These are phyloP conservation scores for Papilionanthe hybrid DNA, from an alignment of 116 monocot species.

Conservation along the genomic window DNA sequence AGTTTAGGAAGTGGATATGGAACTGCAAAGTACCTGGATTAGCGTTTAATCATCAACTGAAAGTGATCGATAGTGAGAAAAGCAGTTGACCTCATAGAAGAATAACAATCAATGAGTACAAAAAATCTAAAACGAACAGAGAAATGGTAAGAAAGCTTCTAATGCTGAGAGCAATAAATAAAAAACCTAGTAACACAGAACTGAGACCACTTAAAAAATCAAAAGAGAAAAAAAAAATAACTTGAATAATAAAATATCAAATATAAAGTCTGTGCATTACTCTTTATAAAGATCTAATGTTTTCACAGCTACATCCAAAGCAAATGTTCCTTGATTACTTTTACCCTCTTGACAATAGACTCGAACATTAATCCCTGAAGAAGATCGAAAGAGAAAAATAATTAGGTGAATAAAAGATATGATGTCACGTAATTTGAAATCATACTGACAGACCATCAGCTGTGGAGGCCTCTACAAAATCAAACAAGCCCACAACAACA, in stretches of 20 bases:
- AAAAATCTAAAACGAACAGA: background rate
- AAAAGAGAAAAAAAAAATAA: background rate
- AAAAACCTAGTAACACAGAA: background rate
- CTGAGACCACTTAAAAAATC: background rate
- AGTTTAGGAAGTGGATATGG: constrained; percentile 93
- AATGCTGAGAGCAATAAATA: background rate
- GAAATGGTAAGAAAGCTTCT: background rate
- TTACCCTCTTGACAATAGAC: constrained; percentile 94
- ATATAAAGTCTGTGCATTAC: constrained; percentile 25
- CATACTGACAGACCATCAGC: constrained; percentile 57
- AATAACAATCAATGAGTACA: constrained; percentile 2
- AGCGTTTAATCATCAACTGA: constrained; percentile 7
- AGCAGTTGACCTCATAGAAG: background rate
- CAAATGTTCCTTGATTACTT: constrained; percentile 86
- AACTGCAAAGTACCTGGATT: constrained; percentile 65
- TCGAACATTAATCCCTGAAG: constrained; percentile 69
- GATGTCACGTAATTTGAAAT: constrained; percentile 3
- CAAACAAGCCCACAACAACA: constrained; percentile 88
- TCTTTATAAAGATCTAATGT: constrained; percentile 73
- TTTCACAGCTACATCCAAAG: constrained; percentile 92
- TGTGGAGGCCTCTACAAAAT: constrained; percentile 73
- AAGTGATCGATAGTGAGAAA: background rate
- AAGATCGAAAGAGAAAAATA: constrained; percentile 3
- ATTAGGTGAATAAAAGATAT: background rate
- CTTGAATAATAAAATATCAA: background rate